These are phyloP conservation scores for Aschersonia sp. DNA, from an alignment of 2,329 filamentous ascomycete species.

Conservation along the genomic window DNA sequence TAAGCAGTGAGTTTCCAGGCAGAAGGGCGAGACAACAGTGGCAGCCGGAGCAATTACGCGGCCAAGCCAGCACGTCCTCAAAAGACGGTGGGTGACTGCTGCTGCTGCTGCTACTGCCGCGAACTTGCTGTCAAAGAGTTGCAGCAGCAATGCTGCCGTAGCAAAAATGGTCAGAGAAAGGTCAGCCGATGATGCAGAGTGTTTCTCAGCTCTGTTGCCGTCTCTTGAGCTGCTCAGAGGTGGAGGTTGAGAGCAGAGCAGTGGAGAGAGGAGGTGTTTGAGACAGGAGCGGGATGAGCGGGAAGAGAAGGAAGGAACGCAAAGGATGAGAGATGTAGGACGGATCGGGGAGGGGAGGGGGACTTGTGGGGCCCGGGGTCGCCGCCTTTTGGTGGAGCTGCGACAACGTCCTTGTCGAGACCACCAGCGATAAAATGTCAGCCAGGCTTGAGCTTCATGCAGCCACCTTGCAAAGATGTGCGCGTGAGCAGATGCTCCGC, in stretches of 20 bases:
- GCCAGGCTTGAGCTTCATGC: too few species aligned
- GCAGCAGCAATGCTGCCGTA: neutral
- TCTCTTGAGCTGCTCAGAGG: neutral
- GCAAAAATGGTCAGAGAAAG: neutral
- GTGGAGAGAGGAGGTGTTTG: neutral
- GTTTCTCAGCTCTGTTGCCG: too few species aligned
- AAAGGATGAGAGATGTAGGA: neutral
- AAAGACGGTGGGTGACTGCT: neutral
- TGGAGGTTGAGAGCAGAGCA: neutral
- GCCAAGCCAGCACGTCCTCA: neutral
- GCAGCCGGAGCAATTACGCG: neutral
- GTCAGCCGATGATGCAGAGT: too few species aligned
- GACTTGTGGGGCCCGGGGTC: neutral
- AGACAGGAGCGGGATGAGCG: neutral
- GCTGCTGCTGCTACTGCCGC: too few species aligned
- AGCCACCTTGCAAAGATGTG: too few species aligned
- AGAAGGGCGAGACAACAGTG: neutral
- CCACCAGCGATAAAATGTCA: too few species aligned
- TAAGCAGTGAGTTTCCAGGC: neutral
- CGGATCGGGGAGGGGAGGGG: neutral
- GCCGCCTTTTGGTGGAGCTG: neutral
- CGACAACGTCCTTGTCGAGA: neutral
- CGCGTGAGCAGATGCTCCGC: too few species aligned
- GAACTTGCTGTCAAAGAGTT: neutral
- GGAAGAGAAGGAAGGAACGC: constrained; percentile 1